Percentiles rank a stretch among this genome's conserved stretches.
These are phyloP conservation scores for Pseudognaphalium luteoalbum DNA, from an alignment of 129 eudicot species.

Conservation along the genomic window DNA sequence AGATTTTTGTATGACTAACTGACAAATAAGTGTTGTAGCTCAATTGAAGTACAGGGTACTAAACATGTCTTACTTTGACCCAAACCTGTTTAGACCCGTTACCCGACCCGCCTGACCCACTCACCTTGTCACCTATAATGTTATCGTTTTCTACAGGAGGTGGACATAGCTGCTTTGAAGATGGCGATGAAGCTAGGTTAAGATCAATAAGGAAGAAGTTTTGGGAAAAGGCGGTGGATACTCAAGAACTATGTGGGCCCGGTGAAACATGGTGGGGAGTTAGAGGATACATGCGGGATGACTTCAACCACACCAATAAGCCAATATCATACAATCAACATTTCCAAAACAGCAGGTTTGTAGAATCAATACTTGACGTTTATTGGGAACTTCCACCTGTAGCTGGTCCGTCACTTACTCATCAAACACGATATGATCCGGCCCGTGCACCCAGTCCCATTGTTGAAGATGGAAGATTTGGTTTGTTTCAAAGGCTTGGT, in stretches of 20 bases:
- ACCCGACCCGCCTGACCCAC: not conserved
- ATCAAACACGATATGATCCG: slow-evolving; percentile 92
- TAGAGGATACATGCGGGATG: slow-evolving; percentile 89
- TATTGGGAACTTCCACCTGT: slow-evolving; percentile 98
- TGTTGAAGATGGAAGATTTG: slow-evolving; percentile 87
- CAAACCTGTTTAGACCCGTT: not conserved
- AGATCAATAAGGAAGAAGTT: slow-evolving; percentile 69
- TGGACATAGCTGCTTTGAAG: slow-evolving; percentile 95
- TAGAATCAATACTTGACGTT: slow-evolving; percentile 81
- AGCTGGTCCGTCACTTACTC: slow-evolving; percentile 98
- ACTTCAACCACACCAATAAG: slow-evolving; percentile 89
- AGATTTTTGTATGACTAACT: not conserved
- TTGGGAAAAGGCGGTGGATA: slow-evolving; percentile 93
- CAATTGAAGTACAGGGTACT: not conserved
- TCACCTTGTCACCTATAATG: not conserved
- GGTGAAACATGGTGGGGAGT: slow-evolving; percentile 99
- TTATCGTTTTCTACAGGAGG: slow-evolving; percentile 58
- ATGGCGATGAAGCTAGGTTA: slow-evolving; percentile 79
- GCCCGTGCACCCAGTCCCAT: slow-evolving; percentile 86
- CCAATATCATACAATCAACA: slow-evolving; percentile 65
- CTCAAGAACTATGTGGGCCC: slow-evolving; percentile 81
- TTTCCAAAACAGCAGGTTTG: slow-evolving; percentile 87
- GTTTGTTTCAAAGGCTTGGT: slow-evolving; percentile 81
- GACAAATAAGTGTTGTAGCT: not conserved
- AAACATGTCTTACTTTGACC: not conserved